Evolutionary conservation across 2,329 filamentous ascomycete genomes (phyloP), one percentile per base, ranked within the genome.

Genomic region (Epichloe bromicola): DNA sequence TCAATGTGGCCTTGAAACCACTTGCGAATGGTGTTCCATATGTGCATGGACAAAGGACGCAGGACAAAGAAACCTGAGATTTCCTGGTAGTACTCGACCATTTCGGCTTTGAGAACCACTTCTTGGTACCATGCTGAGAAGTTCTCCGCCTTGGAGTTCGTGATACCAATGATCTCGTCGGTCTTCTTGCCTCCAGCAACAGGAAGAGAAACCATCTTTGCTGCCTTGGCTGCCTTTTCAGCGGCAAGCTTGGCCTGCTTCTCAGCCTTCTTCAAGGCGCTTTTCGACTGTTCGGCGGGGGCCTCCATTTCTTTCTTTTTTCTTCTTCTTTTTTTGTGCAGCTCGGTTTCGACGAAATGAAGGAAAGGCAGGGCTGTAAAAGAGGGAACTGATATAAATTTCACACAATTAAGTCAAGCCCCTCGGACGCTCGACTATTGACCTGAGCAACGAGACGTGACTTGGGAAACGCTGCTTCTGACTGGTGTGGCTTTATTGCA

Each of bases 71-170:
- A 96, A 46, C 90, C 88, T n/a, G 90, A 88, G 55, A 97, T 91
- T 71, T 95, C 86, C 64, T 69, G 73, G 66, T 96, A 97, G 79
- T 96, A 98, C 64, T 95, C 90, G 61, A 97, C 84, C 85, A 98
- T 87, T 67, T 96, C 88, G 60, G 88, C 88, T 79, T 98, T 98
- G 64, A 90, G 83, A 52, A 98, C 85, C 54, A 97, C 87, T 71
- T 98, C 91, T 71, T 95, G 88, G 71, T 98, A 98, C 93, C 93
- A 98, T 69, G 83, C 82, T 48, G 88, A 78, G 66, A 98, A 93
- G 71, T 97, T 88, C 46, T 86, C 84, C 46, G 84, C 75, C 71
- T 96, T 97, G 56, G 79, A 77, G 54, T 86, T 82, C 56, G 90
- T 93, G 62, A 96, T 95, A 57, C 90, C 90, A 61, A 93, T 94